A percentile compares a stretch with the other conserved stretches of the same genome.
phyloP scores from a whole-genome alignment of 148 eudicot genomes.

The Simmondsia chinensis region DNA sequence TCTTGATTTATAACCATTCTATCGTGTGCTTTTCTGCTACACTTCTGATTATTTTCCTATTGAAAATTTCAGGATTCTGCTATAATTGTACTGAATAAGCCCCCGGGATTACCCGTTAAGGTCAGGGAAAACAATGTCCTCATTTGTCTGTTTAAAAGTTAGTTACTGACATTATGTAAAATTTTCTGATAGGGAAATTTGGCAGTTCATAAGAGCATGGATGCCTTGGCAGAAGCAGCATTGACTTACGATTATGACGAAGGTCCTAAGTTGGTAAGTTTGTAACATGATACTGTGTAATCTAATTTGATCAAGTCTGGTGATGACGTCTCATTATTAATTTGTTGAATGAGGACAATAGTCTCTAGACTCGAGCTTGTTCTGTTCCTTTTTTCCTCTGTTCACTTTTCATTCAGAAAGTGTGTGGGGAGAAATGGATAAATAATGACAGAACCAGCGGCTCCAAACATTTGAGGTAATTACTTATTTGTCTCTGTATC shows the following conservation, averaged over 20 bases:
- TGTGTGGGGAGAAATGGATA: too few species aligned
- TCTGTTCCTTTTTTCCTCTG: too few species aligned
- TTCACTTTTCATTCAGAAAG: too few species aligned
- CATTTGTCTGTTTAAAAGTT: not conserved
- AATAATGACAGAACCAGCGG: too few species aligned
- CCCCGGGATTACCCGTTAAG: conserved; percentile 84
- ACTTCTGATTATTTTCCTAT: not conserved
- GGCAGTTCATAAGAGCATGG: conserved; percentile 94
- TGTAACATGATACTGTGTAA: conserved; percentile 1
- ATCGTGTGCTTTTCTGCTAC: not conserved
- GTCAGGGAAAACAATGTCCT: conserved; percentile 22
- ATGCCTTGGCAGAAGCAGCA: conserved; percentile 96
- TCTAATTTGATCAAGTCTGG: not conserved
- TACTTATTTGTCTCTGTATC: too few species aligned
- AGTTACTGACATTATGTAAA: not conserved
- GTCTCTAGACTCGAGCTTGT: too few species aligned
- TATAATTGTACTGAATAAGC: conserved; percentile 77
- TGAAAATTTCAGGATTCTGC: conserved; percentile 67
- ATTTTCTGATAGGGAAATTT: conserved; percentile 51
- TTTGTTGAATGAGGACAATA: not conserved
- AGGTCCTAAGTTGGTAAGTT: conserved; percentile 82
- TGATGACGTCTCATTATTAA: not conserved
- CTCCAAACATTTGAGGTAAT: too few species aligned
- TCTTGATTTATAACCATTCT: not conserved
- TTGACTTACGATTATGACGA: conserved; percentile 73